Conservation (phyloP, 2,329 filamentous ascomycete species). For the Furcasterigmium furcatum region DNA sequence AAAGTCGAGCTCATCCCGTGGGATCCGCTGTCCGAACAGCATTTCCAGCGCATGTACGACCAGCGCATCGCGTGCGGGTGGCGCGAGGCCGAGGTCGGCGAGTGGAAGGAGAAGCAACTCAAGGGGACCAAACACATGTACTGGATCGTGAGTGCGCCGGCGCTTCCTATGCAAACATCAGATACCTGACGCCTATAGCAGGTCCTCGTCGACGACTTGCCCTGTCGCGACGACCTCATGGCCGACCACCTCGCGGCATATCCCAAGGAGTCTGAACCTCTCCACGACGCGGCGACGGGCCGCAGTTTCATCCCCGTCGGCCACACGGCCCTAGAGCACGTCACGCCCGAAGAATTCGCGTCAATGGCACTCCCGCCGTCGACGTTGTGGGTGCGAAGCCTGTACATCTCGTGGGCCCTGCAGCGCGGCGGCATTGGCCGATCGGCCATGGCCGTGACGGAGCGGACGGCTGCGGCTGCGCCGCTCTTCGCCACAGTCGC, state of each 20-base stretch:
- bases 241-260: conserved; percentile 23
- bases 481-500: conserved; percentile 27
- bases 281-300: conserved; percentile 29
- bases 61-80: conserved; percentile 45
- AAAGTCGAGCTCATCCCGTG: conserved; percentile 37
- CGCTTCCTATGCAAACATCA: background rate
- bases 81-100: conserved; percentile 30
- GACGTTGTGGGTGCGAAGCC: conserved; percentile 33
- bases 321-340: conserved; percentile 32
- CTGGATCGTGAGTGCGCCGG: conserved; percentile 32
- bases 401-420: conserved; percentile 35
- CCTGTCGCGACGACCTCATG: conserved; percentile 23
- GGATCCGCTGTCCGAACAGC: conserved; percentile 34
- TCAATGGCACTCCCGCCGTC: conserved; percentile 24
- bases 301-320: conserved; percentile 32
- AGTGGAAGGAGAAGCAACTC: conserved; percentile 28
- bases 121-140: conserved; percentile 32
- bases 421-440: conserved; percentile 31
- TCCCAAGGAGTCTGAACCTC: conserved; percentile 26
- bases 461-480: conserved; percentile 23
- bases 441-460: conserved; percentile 29
- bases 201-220: conserved; percentile 23
- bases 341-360: conserved; percentile 21
- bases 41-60: conserved; percentile 33
- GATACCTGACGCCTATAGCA: conserved; percentile 9